A percentile compares a stretch with the other conserved stretches of the same genome.
These are phyloP conservation scores for Scenedesmus sp. DNA, from an alignment of 163 green algal genomes.

Conservation along the genomic window DNA sequence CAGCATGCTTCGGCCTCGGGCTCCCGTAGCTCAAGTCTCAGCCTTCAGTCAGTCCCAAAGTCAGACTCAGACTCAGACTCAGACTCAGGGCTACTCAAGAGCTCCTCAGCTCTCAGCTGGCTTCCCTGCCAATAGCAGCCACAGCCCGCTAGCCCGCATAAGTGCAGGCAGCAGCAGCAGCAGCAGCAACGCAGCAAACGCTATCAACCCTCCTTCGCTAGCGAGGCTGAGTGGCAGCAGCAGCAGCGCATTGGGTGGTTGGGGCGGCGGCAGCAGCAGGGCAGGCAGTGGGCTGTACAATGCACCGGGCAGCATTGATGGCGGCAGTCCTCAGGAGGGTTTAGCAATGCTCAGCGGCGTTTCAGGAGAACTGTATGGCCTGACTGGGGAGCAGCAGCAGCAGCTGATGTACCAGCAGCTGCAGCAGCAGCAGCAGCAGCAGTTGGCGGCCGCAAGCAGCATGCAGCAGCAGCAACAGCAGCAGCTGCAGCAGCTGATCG, in stretches of 20 bases:
- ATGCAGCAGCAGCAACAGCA: slow-evolving; percentile 20
- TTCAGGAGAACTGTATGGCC: neutral
- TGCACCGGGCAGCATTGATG: neutral
- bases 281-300: neutral
- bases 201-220: neutral
- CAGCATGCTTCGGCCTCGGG: neutral
- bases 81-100: neutral
- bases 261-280: neutral
- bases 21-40: neutral
- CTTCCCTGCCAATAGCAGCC: neutral
- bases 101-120: neutral
- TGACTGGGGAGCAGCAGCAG: slow-evolving; percentile 7
- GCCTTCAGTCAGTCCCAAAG: neutral
- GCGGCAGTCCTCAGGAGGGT: neutral
- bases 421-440: slow-evolving; percentile 1
- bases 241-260: neutral
- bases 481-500: slow-evolving; percentile 6
- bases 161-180: neutral
- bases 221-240: neutral
- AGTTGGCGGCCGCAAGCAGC: neutral
- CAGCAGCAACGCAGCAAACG: neutral
- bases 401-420: slow-evolving; percentile 10
- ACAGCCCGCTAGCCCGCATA: neutral
- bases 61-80: neutral
- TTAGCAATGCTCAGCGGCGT: neutral